Base-by-base conservation (phyloP, 2,329 filamentous ascomycete species). In the Microcyclospora pomicola region DNA sequence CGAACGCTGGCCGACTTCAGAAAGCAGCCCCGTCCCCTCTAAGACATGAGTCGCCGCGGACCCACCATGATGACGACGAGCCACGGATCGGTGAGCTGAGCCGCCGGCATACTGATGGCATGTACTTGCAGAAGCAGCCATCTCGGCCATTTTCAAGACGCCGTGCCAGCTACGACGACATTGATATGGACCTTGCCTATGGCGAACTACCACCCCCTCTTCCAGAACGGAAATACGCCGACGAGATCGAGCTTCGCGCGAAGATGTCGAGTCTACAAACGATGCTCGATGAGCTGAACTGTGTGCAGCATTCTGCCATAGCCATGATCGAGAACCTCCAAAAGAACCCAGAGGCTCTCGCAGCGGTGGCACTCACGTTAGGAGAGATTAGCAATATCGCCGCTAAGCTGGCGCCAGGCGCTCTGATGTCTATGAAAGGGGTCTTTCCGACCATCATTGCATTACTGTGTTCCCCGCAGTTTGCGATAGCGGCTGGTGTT, bases 171-270 rank as follows among this genome's bases (percentile, higher is more conserved):
- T 49, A 57, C 19, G 51, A 60, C 15, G 67, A 77, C 39, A 77
- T 94, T 49, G 88, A 95, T 54, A 86, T 93, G 82, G 72, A 94
- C 55, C 69, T 96, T 6, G 88, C 88, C 6, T 96, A 95, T 52
- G 88, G 88, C 42, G 78, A 83, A 37, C 68, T 91, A 0, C 82
- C 82, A 1, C 76, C 82, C 40, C 74, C 86, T 50, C 61, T 84
- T 10, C 65, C 61, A 56, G 64, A 53, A 38, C 61, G 59, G 49
- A 65, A 51, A 36, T 55, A 63, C 30, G 51, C 67, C 38, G 63
- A 72, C 31, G 68, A 80, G 29, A 61, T 65, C 10, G 74, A 78
- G 40, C 65, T 83, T 35, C 72, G 75, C 46, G 72, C 66, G 13
- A 75, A 94, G 34, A 77, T 94, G 42, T 71, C 67, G 42, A 78